Evolutionary conservation across 805 yeast genomes (phyloP).

Genomic region (Candida boidinii): DNA sequence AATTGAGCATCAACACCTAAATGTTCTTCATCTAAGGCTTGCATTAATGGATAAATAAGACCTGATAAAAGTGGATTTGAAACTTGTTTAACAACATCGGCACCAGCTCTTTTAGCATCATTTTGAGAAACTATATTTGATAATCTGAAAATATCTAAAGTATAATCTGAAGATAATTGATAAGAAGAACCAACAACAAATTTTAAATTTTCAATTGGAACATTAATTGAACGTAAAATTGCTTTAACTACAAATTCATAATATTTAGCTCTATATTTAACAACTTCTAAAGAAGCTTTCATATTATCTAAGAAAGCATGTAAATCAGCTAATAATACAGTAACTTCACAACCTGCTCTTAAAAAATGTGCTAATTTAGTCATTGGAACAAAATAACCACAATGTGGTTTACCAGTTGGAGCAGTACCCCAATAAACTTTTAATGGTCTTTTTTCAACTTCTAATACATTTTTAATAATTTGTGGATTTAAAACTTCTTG

Average conservation of each 20-base stretch:
- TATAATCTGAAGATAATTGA: constrained; percentile 70
- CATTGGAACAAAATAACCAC: constrained; percentile 98
- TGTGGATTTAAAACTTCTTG: constrained; percentile 89
- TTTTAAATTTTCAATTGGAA: constrained; percentile 80
- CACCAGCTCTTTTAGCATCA: constrained; percentile 98
- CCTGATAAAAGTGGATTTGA: constrained; percentile 90
- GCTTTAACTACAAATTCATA: constrained; percentile 81
- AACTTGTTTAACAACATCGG: constrained; percentile 98
- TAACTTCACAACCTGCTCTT: constrained; percentile 93
- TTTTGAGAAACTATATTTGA: constrained; percentile 84
- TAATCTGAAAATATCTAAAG: constrained; percentile 82
- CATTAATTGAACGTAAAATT: constrained; percentile 76
- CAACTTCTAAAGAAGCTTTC: constrained; percentile 96
- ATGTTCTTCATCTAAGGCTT: constrained; percentile 92
- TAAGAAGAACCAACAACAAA: constrained; percentile 88
- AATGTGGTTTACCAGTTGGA: constrained; percentile 97
- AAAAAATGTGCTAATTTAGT: constrained; percentile 90
- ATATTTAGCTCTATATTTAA: constrained; percentile 79
- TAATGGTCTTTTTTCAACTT: constrained; percentile 72
- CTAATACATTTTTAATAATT: constrained; percentile 77
- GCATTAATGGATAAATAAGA: constrained; percentile 96
- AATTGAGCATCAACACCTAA: constrained; percentile 88
- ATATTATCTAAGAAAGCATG: constrained; percentile 97
- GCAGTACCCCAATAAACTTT: constrained; percentile 99
- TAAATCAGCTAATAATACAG: constrained; percentile 84